phyloP scores from a whole-genome alignment of 2,329 filamentous ascomycete genomes.

The Fusarium redolens region DNA sequence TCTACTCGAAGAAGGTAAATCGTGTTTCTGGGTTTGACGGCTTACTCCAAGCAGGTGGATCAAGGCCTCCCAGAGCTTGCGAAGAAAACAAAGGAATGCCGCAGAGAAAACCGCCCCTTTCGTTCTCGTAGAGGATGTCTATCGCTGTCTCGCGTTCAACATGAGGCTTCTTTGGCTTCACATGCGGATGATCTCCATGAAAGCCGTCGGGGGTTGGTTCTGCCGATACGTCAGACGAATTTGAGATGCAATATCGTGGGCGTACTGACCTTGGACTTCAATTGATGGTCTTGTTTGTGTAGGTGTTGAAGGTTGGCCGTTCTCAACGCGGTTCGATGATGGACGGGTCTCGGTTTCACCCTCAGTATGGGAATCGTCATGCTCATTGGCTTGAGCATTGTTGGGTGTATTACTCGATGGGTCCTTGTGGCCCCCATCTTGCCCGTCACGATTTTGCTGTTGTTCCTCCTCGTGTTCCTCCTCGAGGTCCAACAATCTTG shows the following conservation, averaged over 20 bases:
- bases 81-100: conserved; percentile 90
- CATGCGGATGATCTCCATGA: conserved; percentile 45
- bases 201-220: conserved; percentile 47
- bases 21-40: background rate
- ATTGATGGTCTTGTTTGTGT: conserved; percentile 47
- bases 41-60: conserved; percentile 83
- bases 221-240: conserved; percentile 30
- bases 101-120: conserved; percentile 89
- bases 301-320: conserved; percentile 28
- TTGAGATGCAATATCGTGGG: background rate
- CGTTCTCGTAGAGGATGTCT: conserved; percentile 95
- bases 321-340: conserved; percentile 10
- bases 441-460: background rate
- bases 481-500: conserved; percentile 38
- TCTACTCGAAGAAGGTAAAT: background rate
- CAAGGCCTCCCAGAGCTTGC: conserved; percentile 84
- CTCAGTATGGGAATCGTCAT: conserved; percentile 28
- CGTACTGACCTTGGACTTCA: conserved; percentile 48
- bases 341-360: conserved; percentile 7
- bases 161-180: conserved; percentile 49
- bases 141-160: conserved; percentile 68
- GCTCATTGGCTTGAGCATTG: conserved; percentile 6
- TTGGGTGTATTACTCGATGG: conserved; percentile 17
- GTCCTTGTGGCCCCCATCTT: conserved; percentile 8
- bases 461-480: conserved; percentile 28